phyloP scores from a whole-genome alignment of 78 protist genomes.

The Pelomyxa schiedti region DNA sequence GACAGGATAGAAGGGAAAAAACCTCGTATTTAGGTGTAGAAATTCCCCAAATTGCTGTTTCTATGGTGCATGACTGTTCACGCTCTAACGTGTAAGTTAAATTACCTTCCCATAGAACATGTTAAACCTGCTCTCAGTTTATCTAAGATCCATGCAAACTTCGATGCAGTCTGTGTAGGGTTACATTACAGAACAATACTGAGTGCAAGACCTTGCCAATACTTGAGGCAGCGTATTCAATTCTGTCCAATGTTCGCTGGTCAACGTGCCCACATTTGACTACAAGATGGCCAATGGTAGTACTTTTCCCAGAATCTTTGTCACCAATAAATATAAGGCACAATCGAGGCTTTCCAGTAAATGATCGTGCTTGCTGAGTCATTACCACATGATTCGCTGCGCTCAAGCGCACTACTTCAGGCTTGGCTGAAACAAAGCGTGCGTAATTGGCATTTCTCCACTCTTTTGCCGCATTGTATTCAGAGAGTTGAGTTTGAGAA shows the following conservation, averaged over 20 bases:
- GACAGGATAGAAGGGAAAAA: background rate
- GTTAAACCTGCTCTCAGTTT: background rate
- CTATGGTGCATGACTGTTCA: background rate
- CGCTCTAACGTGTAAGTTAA: too few relatives aligned
- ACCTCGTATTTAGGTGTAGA: background rate
- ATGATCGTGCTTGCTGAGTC: background rate
- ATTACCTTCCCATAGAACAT: too few relatives aligned
- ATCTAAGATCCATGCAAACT: background rate
- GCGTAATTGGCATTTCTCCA: background rate
- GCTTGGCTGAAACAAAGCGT: background rate
- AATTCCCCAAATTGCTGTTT: background rate
- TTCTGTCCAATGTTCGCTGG: background rate
- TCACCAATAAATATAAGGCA: background rate
- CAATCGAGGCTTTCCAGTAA: background rate
- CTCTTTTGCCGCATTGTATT: background rate
- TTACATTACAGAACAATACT: too few relatives aligned
- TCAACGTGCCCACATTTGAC: background rate
- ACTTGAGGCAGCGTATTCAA: background rate
- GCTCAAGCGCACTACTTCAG: background rate
- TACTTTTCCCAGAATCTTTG: slow-evolving; percentile 22
- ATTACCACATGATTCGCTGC: background rate
- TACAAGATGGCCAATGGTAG: slow-evolving; percentile 18
- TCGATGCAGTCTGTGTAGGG: background rate
- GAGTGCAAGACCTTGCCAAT: background rate
- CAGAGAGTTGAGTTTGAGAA: background rate